These are phyloP conservation scores for Ustilago sp. DNA, from an alignment of 1,284 basidiomycete species.

Conservation along the genomic window DNA sequence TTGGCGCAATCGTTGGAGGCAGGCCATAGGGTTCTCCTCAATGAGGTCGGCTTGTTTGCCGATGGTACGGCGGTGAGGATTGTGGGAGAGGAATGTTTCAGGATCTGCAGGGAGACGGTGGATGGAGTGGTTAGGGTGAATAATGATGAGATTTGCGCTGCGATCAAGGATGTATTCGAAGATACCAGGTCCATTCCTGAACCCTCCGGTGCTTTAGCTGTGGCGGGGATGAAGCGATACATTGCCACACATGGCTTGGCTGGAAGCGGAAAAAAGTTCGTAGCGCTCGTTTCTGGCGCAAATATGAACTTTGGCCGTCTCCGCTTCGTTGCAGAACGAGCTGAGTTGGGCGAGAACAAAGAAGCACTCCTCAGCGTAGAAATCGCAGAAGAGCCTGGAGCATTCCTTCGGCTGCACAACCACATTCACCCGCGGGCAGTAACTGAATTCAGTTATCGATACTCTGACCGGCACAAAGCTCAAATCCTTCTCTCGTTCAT, in stretches of 20 bases:
- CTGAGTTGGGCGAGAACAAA: constrained; percentile 92
- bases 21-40: constrained; percentile 81
- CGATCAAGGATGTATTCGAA: constrained; percentile 99
- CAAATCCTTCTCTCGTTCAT: constrained; percentile 93
- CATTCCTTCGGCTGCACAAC: constrained; percentile 87
- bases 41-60: constrained; percentile 94
- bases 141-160: constrained; percentile 98
- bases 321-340: constrained; percentile 96
- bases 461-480: constrained; percentile 73
- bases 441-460: constrained; percentile 98
- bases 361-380: constrained; percentile 93
- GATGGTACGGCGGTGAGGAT: constrained; percentile 99
- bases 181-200: constrained; percentile 76
- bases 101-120: constrained; percentile 86
- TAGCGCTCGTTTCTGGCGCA: constrained; percentile 91
- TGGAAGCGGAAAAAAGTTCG: constrained; percentile 86
- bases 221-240: constrained; percentile 92
- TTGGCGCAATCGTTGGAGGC: constrained; percentile 78
- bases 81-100: constrained; percentile 93
- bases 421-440: constrained; percentile 89
- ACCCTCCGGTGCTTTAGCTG: constrained; percentile 92
- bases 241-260: constrained; percentile 84
- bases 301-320: constrained; percentile 99
- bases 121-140: constrained; percentile 87
- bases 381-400: constrained; percentile 91